phyloP scores from a whole-genome alignment of 306 rosid species.

The Rubus parviflorus region DNA sequence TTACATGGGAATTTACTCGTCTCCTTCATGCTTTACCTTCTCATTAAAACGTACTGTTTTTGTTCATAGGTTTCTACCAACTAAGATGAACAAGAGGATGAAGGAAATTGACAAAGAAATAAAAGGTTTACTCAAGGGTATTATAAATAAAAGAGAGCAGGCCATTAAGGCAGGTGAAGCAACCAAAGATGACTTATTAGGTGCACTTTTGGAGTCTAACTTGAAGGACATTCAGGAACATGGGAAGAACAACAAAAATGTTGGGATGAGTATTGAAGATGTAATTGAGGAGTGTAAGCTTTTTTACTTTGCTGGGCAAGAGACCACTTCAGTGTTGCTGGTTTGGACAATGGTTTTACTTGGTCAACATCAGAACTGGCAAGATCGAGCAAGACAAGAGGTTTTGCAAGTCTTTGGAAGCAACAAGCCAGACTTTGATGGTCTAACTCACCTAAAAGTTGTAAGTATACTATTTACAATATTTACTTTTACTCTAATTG shows the following conservation, averaged over 20 bases:
- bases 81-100: slow-evolving; percentile 7
- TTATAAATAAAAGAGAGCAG: slow-evolving; percentile 32
- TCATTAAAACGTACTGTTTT: background rate
- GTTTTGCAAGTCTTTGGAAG: slow-evolving; percentile 23
- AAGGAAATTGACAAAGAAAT: slow-evolving; percentile 28
- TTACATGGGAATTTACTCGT: background rate
- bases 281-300: slow-evolving; percentile 38
- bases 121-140: slow-evolving; percentile 14
- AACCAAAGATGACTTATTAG: slow-evolving; percentile 20
- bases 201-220: slow-evolving; percentile 14
- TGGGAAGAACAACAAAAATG: slow-evolving; percentile 3
- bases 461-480: slow-evolving; percentile 12
- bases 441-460: slow-evolving; percentile 21
- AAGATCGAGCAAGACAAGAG: slow-evolving; percentile 37
- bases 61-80: slow-evolving; percentile 40
- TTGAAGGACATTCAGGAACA: background rate
- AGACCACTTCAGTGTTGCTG: slow-evolving; percentile 31
- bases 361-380: slow-evolving; percentile 25
- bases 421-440: slow-evolving; percentile 28
- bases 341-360: slow-evolving; percentile 37
- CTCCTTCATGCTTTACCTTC: background rate
- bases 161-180: slow-evolving; percentile 35
- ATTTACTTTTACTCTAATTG: background rate
- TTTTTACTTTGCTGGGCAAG: slow-evolving; percentile 45
- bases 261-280: slow-evolving; percentile 26